Conservation (phyloP, 352 stramenopile genomes). For the Lagenidium giganteum region DNA sequence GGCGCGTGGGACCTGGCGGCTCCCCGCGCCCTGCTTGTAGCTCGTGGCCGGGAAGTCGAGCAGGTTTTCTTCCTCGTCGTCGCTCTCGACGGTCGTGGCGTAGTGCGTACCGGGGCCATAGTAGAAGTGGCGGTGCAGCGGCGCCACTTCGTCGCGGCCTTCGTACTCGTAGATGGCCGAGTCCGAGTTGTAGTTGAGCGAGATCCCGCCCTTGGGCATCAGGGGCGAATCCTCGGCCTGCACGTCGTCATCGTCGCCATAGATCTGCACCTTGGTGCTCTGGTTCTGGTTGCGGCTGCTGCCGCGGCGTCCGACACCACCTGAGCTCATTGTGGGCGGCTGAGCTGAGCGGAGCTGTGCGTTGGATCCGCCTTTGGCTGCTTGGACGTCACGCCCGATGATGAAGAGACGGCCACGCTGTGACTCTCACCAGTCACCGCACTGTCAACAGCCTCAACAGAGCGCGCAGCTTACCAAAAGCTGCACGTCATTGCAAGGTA, state of each 20-base stretch:
- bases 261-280: slow-evolving; percentile 12
- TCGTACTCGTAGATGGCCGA: slow-evolving; percentile 58
- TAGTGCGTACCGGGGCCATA: slow-evolving; percentile 36
- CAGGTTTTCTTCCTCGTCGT: slow-evolving; percentile 26
- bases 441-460: too few relatives aligned
- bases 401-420: too few relatives aligned
- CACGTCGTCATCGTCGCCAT: slow-evolving; percentile 9
- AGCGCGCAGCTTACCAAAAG: too few relatives aligned
- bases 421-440: too few relatives aligned
- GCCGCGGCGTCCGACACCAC: too few relatives aligned
- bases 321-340: too few relatives aligned
- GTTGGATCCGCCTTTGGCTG: too few relatives aligned
- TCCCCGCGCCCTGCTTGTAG: slow-evolving; percentile 34
- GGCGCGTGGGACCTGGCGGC: slow-evolving; percentile 29
- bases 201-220: slow-evolving; percentile 26
- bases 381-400: too few relatives aligned
- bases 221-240: slow-evolving; percentile 37
- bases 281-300: slow-evolving; percentile 8
- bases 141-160: slow-evolving; percentile 15
- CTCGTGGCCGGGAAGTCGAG: slow-evolving; percentile 40
- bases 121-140: slow-evolving; percentile 35
- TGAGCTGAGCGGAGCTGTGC: too few relatives aligned
- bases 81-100: slow-evolving; percentile 20
- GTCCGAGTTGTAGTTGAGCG: slow-evolving; percentile 75
- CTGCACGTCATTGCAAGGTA: too few relatives aligned